phyloP scores from a whole-genome alignment of 2,329 filamentous ascomycete genomes.

The Colletotrichum endophyticum region DNA sequence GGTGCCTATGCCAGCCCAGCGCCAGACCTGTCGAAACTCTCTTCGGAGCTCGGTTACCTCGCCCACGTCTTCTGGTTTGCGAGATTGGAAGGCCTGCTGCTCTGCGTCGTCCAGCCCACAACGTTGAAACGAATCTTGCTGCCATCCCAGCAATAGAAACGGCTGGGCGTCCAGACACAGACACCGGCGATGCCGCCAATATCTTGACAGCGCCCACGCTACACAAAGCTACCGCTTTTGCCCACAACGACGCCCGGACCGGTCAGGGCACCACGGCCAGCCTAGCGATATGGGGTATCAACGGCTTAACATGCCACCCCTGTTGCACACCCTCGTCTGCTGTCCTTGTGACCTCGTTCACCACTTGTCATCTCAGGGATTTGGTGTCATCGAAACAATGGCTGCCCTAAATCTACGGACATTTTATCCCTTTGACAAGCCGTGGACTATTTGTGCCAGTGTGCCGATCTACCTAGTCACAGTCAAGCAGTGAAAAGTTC shows the following conservation, averaged over 20 bases:
- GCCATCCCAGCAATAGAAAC: not conserved
- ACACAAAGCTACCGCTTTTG: not conserved
- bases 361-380: slow-evolving; percentile 14
- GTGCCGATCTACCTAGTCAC: not conserved
- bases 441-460: not conserved
- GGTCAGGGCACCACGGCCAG: slow-evolving; percentile 11
- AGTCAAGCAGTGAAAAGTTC: not conserved
- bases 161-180: not conserved
- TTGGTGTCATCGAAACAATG: not conserved
- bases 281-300: slow-evolving; percentile 12
- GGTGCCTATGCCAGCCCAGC: not conserved
- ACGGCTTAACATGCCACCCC: slow-evolving; percentile 15
- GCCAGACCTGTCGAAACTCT: slow-evolving; percentile 3
- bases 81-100: not conserved
- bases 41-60: not conserved
- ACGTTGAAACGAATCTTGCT: slow-evolving; percentile 14
- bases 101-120: slow-evolving; percentile 6
- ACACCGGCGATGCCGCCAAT: slow-evolving; percentile 8
- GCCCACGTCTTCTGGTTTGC: not conserved
- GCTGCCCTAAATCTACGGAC: slow-evolving; percentile 5
- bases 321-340: slow-evolving; percentile 2
- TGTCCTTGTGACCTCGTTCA: slow-evolving; percentile 18
- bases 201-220: slow-evolving; percentile 15
- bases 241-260: slow-evolving; percentile 13
- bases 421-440: not conserved